Evolutionary conservation across 139 green algal species (phyloP).

Genomic region (Chlamydomonas sp.): DNA sequence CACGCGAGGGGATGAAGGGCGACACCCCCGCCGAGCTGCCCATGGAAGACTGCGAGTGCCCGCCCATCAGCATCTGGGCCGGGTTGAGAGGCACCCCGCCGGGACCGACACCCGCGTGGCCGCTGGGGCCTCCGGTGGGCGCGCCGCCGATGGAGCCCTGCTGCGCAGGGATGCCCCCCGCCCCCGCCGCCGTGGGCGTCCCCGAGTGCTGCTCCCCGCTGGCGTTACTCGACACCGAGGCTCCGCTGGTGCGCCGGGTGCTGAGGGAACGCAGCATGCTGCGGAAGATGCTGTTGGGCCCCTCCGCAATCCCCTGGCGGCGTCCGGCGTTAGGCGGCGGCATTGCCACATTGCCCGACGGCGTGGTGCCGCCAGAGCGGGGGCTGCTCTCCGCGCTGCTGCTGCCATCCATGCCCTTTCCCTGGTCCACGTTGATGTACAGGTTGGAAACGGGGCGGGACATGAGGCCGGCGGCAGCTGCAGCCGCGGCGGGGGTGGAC

Average conservation of each 20-base stretch:
- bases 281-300: slow-evolving; percentile 28
- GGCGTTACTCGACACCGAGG: not conserved
- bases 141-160: slow-evolving; percentile 3
- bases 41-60: not conserved
- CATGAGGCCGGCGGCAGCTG: slow-evolving; percentile 33
- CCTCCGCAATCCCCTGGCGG: slow-evolving; percentile 3
- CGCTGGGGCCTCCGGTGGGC: not conserved
- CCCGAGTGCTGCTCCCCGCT: not conserved
- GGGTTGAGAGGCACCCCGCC: not conserved
- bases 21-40: slow-evolving; percentile 7
- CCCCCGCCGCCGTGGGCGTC: not conserved
- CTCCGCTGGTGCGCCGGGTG: not conserved
- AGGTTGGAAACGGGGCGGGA: slow-evolving; percentile 37
- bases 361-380: slow-evolving; percentile 5
- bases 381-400: slow-evolving; percentile 20
- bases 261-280: slow-evolving; percentile 37
- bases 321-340: not conserved
- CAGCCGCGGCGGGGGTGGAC: slow-evolving; percentile 3
- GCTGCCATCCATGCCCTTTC: not conserved
- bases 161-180: not conserved
- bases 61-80: not conserved
- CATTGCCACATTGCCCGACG: not conserved
- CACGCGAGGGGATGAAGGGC: slow-evolving; percentile 12
- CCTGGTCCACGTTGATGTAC: slow-evolving; percentile 29
- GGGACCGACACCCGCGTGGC: not conserved